phyloP scores from a whole-genome alignment of 371 early-diverging fungal species.

The Rhizopus arrhizus region DNA sequence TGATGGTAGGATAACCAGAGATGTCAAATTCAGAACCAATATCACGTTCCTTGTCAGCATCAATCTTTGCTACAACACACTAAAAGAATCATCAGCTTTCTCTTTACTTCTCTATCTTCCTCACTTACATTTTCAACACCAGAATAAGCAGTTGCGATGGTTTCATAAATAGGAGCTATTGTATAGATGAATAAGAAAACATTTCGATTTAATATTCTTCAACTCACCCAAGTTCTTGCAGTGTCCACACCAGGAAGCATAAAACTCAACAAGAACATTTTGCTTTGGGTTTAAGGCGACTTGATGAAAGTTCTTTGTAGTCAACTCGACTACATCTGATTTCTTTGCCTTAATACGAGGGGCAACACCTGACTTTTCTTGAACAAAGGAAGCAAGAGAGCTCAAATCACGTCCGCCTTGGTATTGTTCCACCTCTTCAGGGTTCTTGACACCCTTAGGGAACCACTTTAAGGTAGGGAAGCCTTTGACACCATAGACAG shows the following conservation, averaged over 20 bases:
- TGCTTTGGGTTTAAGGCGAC: constrained; percentile 62
- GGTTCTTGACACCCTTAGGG: constrained; percentile 68
- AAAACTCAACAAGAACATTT: constrained; percentile 81
- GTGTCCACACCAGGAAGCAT: constrained; percentile 87
- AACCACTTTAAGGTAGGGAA: constrained; percentile 96
- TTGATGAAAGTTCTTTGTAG: constrained; percentile 67
- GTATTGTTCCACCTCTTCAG: constrained; percentile 77
- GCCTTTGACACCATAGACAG: constrained; percentile 72
- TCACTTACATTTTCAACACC: constrained; percentile 44
- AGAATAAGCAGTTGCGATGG: constrained; percentile 59
- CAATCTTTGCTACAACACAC: constrained; percentile 88
- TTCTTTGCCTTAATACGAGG: constrained; percentile 65
- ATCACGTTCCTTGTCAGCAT: constrained; percentile 71
- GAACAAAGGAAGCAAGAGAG: constrained; percentile 71
- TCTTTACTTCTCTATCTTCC: not conserved
- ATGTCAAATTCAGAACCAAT: constrained; percentile 67
- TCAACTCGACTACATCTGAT: constrained; percentile 67
- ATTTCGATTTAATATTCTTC: too few relatives aligned
- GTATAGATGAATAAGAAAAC: too few relatives aligned
- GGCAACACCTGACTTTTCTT: constrained; percentile 72
- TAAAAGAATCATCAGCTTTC: constrained; percentile 10
- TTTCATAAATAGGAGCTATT: constrained; percentile 67
- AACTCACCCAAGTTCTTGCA: constrained; percentile 73
- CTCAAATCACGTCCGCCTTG: constrained; percentile 82
- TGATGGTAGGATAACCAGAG: constrained; percentile 82